Conservation (phyloP, 192 early-diverging fungal species). For the Coemansia reversa region DNA sequence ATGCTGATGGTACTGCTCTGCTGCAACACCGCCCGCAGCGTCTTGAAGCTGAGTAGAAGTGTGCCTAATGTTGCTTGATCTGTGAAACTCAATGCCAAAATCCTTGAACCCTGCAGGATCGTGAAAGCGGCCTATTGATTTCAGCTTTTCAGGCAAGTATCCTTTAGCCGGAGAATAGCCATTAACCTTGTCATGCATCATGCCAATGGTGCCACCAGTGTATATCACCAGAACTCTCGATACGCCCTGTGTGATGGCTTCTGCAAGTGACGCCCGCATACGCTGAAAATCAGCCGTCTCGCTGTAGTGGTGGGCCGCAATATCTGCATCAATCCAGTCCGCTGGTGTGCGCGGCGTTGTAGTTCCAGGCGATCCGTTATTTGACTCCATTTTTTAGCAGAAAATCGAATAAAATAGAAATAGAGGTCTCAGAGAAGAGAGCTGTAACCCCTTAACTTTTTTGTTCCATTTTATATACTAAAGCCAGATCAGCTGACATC, state of each 20-base stretch:
- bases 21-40: conserved; percentile 1
- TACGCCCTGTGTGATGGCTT: conserved; percentile 68
- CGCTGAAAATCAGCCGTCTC: conserved; percentile 57
- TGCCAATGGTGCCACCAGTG: conserved; percentile 94
- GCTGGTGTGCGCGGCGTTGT: neutral
- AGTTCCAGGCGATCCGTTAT: neutral
- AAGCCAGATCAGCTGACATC: conserved; percentile 1
- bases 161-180: conserved; percentile 79
- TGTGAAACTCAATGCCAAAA: conserved; percentile 53
- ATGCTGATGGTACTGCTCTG: neutral
- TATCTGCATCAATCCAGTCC: conserved; percentile 13
- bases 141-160: conserved; percentile 77
- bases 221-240: conserved; percentile 87
- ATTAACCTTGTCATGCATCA: conserved; percentile 68
- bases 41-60: conserved; percentile 3
- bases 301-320: conserved; percentile 48
- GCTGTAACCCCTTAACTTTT: conserved; percentile 4
- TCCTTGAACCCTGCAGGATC: conserved; percentile 57
- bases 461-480: neutral
- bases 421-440: neutral
- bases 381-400: neutral
- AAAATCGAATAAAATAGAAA: conserved; percentile 1
- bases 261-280: conserved; percentile 55
- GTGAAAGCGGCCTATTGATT: conserved; percentile 79
- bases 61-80: conserved; percentile 20